Evolutionary conservation across 2,329 filamentous ascomycete genomes (phyloP), one percentile per base, ranked within the genome.

Genomic region (Arachnopeziza araneosa): DNA sequence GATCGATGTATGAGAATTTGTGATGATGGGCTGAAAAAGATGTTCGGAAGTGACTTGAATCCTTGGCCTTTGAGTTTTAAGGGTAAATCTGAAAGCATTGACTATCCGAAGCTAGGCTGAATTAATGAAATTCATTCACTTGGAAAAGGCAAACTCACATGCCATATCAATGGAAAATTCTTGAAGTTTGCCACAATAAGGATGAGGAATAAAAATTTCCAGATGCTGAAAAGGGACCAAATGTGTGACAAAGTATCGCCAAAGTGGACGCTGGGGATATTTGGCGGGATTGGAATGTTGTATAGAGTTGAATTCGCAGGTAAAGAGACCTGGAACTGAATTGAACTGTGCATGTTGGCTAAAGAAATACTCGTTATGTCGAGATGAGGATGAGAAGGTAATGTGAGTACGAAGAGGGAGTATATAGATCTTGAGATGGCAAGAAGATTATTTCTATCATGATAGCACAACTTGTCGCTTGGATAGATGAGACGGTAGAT

Each of bases 1-100:
- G 58, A 87, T 73, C 0, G 85, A 80, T 2, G 85, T 81, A 67
- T 81, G 80, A 1, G 83, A 83, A 24, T 76, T 77, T 6, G 85
- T 83, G 49, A 86, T 82, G 17, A 83, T 72, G 22, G 87, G 83
- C 17, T 81, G 78, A 74, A 90, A 90, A 61, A 90, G 77, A 3
- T 67, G 64, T 49, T 68, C 71, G 8, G 72, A 77, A 54, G 73
- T 73, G 36, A 76, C 75, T 30, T 74, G 74, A 57, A 70, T 71
- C 57, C 73, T 72, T 75, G 79, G 65, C 64, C 71, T 66, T 74
- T 72, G 67, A 73, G 74, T 69, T 74, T 74, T 68, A 74, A 80
- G 67, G 74, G 73, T 64, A 78, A 72, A 66, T 75, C 78, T 67
- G 76, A 72, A 79, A 75, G 68, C 65, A 62, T 72, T 71, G 21